Evolutionary conservation across 2,329 filamentous ascomycete genomes (phyloP).

Genomic region (Beauveria sp.): DNA sequence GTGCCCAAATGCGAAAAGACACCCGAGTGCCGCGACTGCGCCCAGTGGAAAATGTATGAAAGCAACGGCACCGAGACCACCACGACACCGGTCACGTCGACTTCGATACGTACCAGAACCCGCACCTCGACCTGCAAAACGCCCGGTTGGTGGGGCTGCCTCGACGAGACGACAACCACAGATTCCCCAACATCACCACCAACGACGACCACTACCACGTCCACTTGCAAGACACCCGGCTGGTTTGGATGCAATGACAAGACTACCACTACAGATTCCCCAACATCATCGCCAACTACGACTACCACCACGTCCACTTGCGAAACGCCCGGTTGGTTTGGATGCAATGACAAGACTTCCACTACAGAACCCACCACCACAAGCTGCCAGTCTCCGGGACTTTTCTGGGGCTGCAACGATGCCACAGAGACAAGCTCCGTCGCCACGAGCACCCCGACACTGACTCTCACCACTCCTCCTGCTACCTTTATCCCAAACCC

Average conservation of each 20-base stretch:
- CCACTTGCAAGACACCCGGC: no score
- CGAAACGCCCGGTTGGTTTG: conserved; percentile 58
- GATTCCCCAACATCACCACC: conserved; percentile 23
- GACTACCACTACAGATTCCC: no score
- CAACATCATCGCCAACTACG: conserved; percentile 17
- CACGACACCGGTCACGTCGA: conserved; percentile 36
- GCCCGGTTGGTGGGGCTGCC: conserved; percentile 84
- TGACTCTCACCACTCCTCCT: conserved; percentile 36
- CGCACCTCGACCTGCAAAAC: conserved; percentile 84
- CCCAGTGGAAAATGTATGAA: conserved; percentile 88
- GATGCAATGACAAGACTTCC: conserved; percentile 46
- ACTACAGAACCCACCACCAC: conserved; percentile 22
- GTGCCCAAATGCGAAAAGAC: conserved; percentile 73
- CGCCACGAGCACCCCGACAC: conserved; percentile 17
- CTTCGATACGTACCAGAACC: conserved; percentile 56
- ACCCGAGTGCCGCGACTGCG: conserved; percentile 79
- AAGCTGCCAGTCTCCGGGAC: conserved; percentile 35
- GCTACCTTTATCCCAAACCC: conserved; percentile 38
- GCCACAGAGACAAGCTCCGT: conserved; percentile 19
- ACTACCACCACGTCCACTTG: conserved; percentile 48
- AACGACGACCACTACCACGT: conserved; percentile 21
- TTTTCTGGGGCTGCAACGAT: conserved; percentile 51
- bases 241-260: no score
- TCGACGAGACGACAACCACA: conserved; percentile 55
- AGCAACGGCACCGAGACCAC: conserved; percentile 80